Base-by-base conservation (phyloP, 768 basidiomycete genomes). In the Tephrocybe sp. region DNA sequence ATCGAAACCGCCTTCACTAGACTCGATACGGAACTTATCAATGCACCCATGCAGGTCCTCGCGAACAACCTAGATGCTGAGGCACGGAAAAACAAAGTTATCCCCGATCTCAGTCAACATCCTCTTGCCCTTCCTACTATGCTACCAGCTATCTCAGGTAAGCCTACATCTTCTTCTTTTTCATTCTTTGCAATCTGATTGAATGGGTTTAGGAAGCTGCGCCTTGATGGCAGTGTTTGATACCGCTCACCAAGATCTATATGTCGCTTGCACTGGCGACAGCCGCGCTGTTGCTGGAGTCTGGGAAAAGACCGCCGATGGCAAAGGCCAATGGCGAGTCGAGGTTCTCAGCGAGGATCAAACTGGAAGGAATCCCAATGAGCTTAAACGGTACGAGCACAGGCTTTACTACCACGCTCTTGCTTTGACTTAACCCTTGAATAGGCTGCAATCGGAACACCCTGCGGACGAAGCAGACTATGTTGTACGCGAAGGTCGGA, bases 301-400 rank as follows among this genome's bases (percentile, higher is more conserved):
- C 30, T 94, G 90, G 88, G 84, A 91, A 54, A 77, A 81, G 43
- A 76, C 76, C 3, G 67, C 64, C 2, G 79, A 84, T 54, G 84
- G 82, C 3, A 71, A 75, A 45, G 90, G 90, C 10, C 76, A 73
- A 45, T 99, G 97, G 97, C 80, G 84, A 39, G 88, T 94, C 24
- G 92, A 97, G 64, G 91, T 91, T n/a, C 75, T 99, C 53, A 91
- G 82, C 23, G 93, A 97, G 66, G 97, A 98, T 62, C 94, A 97
- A 72, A 97, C 94, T 6, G 97, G 93, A 31, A 82, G 91, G 56
- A 97, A 93, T 63, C 83, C 80, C 13, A 85, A 80, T 39, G 97
- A 99, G 68, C 71, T 87, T 21, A 78, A 78, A 64, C 81, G 94
- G 94, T 94, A 58, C 43, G 73, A 61, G 41, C 13, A 43, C 9